Evolutionary conservation across 768 basidiomycete species (phyloP).

Genomic region (Kondoa subrosea): DNA sequence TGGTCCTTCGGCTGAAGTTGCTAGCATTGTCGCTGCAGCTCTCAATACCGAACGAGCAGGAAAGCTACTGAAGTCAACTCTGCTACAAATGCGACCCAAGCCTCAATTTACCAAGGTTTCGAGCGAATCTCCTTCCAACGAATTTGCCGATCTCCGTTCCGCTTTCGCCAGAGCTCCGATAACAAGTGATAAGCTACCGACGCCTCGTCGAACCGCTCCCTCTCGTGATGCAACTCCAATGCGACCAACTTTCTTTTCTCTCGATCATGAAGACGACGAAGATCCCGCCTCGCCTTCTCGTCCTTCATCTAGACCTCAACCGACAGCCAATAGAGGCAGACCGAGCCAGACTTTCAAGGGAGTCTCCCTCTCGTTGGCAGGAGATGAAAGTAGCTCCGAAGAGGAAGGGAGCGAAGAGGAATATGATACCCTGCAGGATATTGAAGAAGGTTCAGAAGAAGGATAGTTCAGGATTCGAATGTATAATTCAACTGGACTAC

Average conservation of each 20-base stretch:
- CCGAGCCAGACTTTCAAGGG: background rate
- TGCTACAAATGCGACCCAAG: conserved; percentile 45
- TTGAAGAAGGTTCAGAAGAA: conserved; percentile 30
- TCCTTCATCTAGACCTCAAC: background rate
- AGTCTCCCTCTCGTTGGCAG: background rate
- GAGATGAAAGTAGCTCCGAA: conserved; percentile 19
- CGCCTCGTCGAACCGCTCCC: conserved; percentile 14
- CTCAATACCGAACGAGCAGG: conserved; percentile 64
- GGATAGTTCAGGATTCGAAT: too few species aligned
- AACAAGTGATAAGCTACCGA: conserved; percentile 19
- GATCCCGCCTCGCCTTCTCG: background rate
- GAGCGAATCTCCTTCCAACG: background rate
- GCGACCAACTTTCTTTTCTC: background rate
- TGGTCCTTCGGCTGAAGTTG: conserved; percentile 36
- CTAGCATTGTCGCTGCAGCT: conserved; percentile 59
- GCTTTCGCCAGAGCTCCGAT: conserved; percentile 12
- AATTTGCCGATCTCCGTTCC: conserved; percentile 11
- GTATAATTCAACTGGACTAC: too few species aligned
- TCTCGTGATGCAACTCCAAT: background rate
- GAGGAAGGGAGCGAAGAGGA: conserved; percentile 31
- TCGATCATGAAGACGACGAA: background rate
- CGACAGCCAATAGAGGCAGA: background rate
- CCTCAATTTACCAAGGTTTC: conserved; percentile 44
- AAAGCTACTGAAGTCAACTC: conserved; percentile 49
- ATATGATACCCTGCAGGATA: conserved; percentile 31